phyloP scores from a whole-genome alignment of 225 moss, liverwort and hornwort genomes.

The Physcomitrium patens region DNA sequence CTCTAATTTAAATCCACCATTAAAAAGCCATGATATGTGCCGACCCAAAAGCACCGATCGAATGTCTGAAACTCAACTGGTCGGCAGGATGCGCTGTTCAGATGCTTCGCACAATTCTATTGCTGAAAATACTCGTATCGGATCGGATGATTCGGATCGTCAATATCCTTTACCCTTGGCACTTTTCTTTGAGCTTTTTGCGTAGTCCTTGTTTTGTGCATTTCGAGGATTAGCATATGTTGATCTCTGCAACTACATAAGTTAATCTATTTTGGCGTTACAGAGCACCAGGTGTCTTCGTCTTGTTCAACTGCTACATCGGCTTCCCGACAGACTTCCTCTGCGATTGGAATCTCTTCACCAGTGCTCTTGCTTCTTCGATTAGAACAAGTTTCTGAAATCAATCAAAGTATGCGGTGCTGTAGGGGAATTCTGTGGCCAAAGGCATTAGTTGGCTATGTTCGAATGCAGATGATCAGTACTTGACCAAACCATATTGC shows the following conservation, averaged over 20 bases:
- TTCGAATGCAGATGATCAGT: background rate
- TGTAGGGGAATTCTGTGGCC: background rate
- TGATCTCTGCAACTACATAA: conserved; percentile 29
- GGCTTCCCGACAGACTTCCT: background rate
- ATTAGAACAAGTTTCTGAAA: background rate
- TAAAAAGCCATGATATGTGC: no score
- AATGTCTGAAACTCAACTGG: no score
- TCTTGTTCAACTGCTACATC: background rate
- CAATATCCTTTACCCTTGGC: conserved; percentile 14
- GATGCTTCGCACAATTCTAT: no score
- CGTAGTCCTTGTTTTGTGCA: background rate
- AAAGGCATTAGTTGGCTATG: background rate
- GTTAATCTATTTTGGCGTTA: background rate
- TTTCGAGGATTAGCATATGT: background rate
- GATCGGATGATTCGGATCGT: conserved; percentile 32
- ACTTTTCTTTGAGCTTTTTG: conserved; percentile 26
- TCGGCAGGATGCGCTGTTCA: no score
- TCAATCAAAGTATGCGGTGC: conserved; percentile 29
- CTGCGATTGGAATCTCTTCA: background rate
- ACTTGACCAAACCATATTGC: background rate
- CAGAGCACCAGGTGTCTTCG: conserved; percentile 1
- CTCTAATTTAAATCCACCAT: no score
- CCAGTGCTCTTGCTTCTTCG: background rate
- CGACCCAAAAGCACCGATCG: no score
- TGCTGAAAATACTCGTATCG: conserved; percentile 9